These are phyloP conservation scores for Podospora conica DNA, from an alignment of 495 filamentous ascomycete species.

Conservation along the genomic window DNA sequence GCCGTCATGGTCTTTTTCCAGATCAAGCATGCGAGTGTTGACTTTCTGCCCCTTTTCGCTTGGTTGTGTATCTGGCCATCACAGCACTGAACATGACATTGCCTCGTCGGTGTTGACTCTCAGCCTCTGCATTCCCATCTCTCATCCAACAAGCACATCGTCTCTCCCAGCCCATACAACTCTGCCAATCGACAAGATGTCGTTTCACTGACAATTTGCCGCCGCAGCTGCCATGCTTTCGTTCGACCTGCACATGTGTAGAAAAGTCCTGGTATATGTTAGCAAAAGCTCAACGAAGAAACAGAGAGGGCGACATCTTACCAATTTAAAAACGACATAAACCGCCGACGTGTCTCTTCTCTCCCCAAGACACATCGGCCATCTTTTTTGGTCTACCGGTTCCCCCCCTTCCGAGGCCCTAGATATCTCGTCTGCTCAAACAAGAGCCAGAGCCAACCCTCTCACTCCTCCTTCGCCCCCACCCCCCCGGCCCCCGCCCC, in stretches of 20 bases:
- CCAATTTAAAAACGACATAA: not conserved
- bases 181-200: not conserved
- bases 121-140: not conserved
- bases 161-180: not conserved
- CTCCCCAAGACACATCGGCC: not conserved
- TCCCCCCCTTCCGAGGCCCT: not conserved
- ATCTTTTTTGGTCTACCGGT: not conserved
- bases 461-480: not conserved
- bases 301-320: not conserved
- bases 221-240: too few species aligned
- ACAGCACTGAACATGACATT: not conserved
- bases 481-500: conserved; percentile 12
- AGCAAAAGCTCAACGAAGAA: not conserved
- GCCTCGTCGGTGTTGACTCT: not conserved
- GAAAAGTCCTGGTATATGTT: not conserved
- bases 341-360: not conserved
- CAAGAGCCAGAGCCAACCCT: not conserved
- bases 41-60: not conserved
- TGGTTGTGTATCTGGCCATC: not conserved
- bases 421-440: not conserved
- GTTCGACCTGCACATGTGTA: not conserved
- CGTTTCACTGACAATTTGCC: not conserved
- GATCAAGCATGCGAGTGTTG: not conserved
- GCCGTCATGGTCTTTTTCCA: not conserved
- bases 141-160: not conserved